These are phyloP conservation scores for Singerocomus inundabilis DNA, from an alignment of 1,284 basidiomycete species.

Conservation along the genomic window DNA sequence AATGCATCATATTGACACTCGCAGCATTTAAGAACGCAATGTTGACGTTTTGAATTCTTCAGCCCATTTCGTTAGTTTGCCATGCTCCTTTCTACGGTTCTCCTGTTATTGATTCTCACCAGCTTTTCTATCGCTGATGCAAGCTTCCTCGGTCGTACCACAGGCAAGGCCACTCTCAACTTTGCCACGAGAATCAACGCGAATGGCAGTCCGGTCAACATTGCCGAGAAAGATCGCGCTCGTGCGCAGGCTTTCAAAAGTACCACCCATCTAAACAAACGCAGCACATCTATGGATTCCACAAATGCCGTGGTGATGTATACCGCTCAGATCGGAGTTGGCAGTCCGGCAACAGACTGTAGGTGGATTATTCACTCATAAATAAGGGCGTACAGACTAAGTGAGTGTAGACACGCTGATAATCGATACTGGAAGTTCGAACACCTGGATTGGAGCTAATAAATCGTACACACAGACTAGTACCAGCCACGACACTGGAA, in stretches of 20 bases:
- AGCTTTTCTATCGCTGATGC: constrained; percentile 15
- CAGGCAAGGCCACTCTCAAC: not conserved
- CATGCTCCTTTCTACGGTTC: constrained; percentile 19
- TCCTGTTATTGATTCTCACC: constrained; percentile 16
- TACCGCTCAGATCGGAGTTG: constrained; percentile 41
- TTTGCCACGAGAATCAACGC: not conserved
- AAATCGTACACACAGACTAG: not conserved
- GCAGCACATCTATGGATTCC: constrained; percentile 3
- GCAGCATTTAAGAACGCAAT: constrained; percentile 2
- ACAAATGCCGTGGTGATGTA: constrained; percentile 31
- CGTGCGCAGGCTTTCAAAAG: not conserved
- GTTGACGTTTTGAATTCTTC: not conserved
- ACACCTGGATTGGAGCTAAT: not conserved
- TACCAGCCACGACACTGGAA: not conserved
- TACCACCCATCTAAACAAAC: not conserved
- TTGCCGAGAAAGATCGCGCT: not conserved
- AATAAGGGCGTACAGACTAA: not conserved
- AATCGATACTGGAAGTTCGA: not conserved
- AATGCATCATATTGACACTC: not conserved
- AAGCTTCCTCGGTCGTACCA: not conserved
- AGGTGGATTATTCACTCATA: not conserved
- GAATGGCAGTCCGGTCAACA: not conserved
- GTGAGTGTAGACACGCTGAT: not conserved
- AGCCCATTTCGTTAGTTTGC: not conserved
- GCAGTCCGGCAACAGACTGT: constrained; percentile 44